A percentile compares a stretch with the other conserved stretches of the same genome.
These are phyloP conservation scores for Linnemannia exigua DNA, from an alignment of 192 early-diverging fungal species.

Conservation along the genomic window DNA sequence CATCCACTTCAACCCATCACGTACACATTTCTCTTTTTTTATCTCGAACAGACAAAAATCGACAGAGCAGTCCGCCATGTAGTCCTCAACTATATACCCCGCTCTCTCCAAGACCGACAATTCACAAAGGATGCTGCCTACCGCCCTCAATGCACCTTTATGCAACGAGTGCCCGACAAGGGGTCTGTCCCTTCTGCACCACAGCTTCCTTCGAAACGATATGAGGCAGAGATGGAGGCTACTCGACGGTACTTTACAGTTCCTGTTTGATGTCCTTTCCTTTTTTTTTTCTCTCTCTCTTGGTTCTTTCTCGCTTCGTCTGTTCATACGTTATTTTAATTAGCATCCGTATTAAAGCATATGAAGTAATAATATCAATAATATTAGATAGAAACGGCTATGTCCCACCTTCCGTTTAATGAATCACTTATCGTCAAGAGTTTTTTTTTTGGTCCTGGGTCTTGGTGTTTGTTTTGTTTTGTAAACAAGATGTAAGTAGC, in stretches of 20 bases:
- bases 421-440: not conserved
- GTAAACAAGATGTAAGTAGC: not conserved
- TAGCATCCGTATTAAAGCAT: not conserved
- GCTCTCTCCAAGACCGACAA: slow-evolving; percentile 4
- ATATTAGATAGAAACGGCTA: not conserved
- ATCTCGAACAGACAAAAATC: not conserved
- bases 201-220: slow-evolving; percentile 9
- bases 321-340: not conserved
- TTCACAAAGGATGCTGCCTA: slow-evolving; percentile 18
- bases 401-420: not conserved
- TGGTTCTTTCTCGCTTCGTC: not conserved
- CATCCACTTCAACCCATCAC: no score
- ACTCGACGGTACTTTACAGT: not conserved
- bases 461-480: not conserved
- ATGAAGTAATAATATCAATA: not conserved
- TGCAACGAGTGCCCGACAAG: slow-evolving; percentile 8
- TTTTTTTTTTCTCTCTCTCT: not conserved
- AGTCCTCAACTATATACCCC: slow-evolving; percentile 14
- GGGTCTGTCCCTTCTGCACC: slow-evolving; percentile 7
- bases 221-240: not conserved
- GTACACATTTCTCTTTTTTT: not conserved
- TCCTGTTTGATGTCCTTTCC: not conserved
- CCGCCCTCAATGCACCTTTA: slow-evolving; percentile 11
- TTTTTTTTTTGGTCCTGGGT: not conserved
- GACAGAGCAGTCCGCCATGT: slow-evolving; percentile 14